Conservation (phyloP, 306 rosid genomes). For the Mucuna pruriens region DNA sequence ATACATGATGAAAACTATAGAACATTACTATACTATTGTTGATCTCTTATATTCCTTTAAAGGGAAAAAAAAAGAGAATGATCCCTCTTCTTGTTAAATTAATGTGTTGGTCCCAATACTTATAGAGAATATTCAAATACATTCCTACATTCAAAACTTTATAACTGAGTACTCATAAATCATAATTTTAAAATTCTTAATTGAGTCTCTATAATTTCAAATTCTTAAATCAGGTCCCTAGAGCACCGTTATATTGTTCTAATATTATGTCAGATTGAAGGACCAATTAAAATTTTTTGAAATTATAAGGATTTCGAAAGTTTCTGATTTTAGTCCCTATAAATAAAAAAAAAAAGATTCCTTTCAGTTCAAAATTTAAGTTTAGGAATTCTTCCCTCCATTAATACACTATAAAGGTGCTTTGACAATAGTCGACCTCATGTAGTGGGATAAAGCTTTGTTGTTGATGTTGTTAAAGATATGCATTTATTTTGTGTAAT, state of each 20-base stretch:
- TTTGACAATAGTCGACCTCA: not conserved
- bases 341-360: not conserved
- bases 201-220: slow-evolving; percentile 6
- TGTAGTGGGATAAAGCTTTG: too few species aligned
- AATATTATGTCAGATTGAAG: not conserved
- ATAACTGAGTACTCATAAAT: not conserved
- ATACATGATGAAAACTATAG: not conserved
- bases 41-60: not conserved
- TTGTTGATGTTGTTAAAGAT: too few species aligned
- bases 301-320: not conserved
- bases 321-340: not conserved
- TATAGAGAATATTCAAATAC: not conserved
- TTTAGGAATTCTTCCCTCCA: not conserved
- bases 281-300: not conserved
- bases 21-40: not conserved
- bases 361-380: not conserved
- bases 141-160: not conserved
- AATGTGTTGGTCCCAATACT: not conserved
- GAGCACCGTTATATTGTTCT: not conserved
- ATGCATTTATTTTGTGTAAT: too few species aligned
- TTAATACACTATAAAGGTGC: not conserved
- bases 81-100: not conserved
- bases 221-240: not conserved
- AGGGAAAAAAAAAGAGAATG: not conserved
- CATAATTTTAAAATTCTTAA: not conserved